Conservation (phyloP, 139 green algal species). For the Volvox reticuliferus region DNA sequence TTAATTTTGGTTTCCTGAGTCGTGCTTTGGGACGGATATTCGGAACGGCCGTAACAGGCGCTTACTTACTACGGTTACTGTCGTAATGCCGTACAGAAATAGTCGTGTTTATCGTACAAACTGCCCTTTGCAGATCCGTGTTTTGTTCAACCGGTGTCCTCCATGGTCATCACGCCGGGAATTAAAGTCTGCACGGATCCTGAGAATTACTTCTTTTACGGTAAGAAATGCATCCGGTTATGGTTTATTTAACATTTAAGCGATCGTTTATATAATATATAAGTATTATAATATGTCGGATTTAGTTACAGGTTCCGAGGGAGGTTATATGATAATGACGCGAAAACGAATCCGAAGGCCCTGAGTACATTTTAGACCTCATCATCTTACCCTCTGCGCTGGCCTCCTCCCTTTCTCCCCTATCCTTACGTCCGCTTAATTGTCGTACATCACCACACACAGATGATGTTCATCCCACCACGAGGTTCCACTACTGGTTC, state of each 20-base stretch:
- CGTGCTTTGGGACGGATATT: no score
- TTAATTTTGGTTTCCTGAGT: no score
- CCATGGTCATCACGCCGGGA: background rate
- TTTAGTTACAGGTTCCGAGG: background rate
- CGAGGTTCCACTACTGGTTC: background rate
- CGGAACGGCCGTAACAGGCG: background rate
- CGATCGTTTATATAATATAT: background rate
- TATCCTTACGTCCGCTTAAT: no score
- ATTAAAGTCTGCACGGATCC: background rate
- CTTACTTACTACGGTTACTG: background rate
- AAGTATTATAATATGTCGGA: background rate
- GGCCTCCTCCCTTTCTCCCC: background rate
- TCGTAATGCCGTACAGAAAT: background rate
- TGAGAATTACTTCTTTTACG: constrained; percentile 14
- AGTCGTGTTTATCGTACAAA: background rate
- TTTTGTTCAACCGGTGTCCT: background rate
- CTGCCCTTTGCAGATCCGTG: background rate
- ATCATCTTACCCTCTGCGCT: background rate
- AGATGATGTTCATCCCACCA: background rate
- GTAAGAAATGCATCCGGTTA: background rate
- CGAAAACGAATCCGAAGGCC: background rate
- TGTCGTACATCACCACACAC: background rate
- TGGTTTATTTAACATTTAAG: background rate
- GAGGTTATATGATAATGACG: no score
- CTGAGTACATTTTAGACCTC: background rate